Base-by-base conservation (phyloP, 306 rosid genomes). In the Prunus davidiana region DNA sequence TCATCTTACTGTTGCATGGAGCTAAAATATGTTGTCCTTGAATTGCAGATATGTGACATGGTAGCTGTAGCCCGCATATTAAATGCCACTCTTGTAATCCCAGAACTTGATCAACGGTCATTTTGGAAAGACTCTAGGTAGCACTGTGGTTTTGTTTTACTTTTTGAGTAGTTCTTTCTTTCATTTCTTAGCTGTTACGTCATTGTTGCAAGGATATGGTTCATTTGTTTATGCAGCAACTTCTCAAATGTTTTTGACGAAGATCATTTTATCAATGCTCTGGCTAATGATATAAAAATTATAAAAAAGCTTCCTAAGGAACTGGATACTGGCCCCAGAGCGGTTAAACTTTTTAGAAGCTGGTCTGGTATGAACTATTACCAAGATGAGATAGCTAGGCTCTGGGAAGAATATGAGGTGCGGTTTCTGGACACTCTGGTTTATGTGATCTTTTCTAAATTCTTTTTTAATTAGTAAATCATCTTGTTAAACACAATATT, bases 11-110 rank as follows among this genome's bases (percentile, higher is more conserved):
- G 9, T 70, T 24, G 20, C 28, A 47, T n/a, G 70, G 74, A 82
- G 74, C 75, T 84, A 65, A 88, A 72, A 70, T 22, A 25, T 46
- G 73, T 78, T 67, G 75, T 85, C 32, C 79, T 72, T 83, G 74
- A 38, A 41, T 68, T 84, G 83, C 92, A 95, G 98, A 92, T 95
- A 81, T 95, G 98, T 74, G 97, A 95, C 83, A 95, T 95, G 98
- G 96, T 90, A 49, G 97, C 96, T 64, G 88, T 90, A 82, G 91
- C 98, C 70, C 95, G 88, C 30, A 83, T 95, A 64, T 87, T 95
- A 87, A 89, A 95, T 67, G 98, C 97, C 13, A 90, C 98, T 76
- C 98, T 95, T 74, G 92, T 92, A 22, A 84, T 90, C 80, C 97
- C 98, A 43, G 92, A 90, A 62, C 97, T 95, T 77, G 98, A 95